Percentiles rank a stretch among this genome's conserved stretches.
phyloP scores from a whole-genome alignment of 2,329 filamentous ascomycete species.

The Ophiostoma novo-ulmi region DNA sequence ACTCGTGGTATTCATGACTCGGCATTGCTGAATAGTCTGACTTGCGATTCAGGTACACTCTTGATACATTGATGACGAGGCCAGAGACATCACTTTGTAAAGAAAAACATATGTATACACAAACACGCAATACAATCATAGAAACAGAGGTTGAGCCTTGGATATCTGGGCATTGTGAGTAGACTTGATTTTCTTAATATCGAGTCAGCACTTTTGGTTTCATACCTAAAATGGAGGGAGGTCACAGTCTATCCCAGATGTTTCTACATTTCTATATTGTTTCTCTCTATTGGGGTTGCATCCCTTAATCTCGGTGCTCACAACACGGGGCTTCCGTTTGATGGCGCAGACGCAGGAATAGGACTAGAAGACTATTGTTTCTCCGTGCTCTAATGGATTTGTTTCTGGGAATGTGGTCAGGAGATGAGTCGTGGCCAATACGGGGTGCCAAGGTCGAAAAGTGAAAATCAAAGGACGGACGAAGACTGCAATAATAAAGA shows the following conservation, averaged over 20 bases:
- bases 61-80: not conserved
- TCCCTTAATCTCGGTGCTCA: conserved; percentile 12
- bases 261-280: not conserved
- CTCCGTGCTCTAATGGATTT: not conserved
- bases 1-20: not conserved
- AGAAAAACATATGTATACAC: not conserved
- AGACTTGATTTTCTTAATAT: not conserved
- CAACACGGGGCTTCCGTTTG: not conserved
- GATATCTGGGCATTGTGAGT: not conserved
- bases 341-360: not conserved
- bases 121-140: not conserved
- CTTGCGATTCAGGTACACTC: not conserved
- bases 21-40: not conserved
- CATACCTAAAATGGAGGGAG: not conserved
- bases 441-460: not conserved
- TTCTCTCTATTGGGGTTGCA: not conserved
- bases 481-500: not conserved
- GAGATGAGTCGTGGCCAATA: not conserved
- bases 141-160: not conserved
- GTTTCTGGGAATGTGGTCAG: not conserved
- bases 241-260: not conserved
- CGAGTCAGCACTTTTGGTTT: not conserved
- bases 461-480: not conserved
- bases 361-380: not conserved
- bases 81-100: not conserved